Conservation (phyloP, 2,329 filamentous ascomycete genomes). For the Botrytis medusae region DNA sequence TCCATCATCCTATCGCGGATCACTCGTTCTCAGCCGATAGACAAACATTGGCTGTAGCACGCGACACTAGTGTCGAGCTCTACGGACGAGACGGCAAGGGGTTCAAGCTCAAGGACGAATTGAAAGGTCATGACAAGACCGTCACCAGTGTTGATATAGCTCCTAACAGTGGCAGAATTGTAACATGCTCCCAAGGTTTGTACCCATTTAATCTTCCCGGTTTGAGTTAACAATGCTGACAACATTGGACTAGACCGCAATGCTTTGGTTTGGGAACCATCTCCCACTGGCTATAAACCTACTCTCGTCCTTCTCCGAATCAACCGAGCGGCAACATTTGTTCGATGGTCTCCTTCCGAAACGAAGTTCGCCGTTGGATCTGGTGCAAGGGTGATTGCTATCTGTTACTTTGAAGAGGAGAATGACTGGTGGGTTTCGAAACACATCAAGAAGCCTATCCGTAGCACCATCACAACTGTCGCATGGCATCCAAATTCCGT, state of each 20-base stretch:
- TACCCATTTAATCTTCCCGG: constrained; percentile 2
- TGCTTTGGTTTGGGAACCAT: constrained; percentile 95
- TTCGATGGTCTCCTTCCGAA: constrained; percentile 95
- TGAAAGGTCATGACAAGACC: constrained; percentile 95
- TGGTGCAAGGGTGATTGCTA: constrained; percentile 88
- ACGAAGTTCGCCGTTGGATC: constrained; percentile 97
- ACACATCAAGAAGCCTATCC: constrained; percentile 98
- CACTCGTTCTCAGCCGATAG: constrained; percentile 97
- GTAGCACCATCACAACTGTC: constrained; percentile 92
- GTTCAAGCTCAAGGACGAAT: constrained; percentile 84
- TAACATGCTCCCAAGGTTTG: constrained; percentile 92
- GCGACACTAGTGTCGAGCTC: constrained; percentile 86
- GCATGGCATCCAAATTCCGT: constrained; percentile 98
- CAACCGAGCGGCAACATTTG: constrained; percentile 93
- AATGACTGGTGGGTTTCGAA: constrained; percentile 99
- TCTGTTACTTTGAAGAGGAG: constrained; percentile 99
- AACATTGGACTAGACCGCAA: constrained; percentile 70
- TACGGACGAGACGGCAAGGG: constrained; percentile 71
- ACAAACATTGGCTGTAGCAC: constrained; percentile 82
- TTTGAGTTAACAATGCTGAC: not conserved
- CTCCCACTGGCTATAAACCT: constrained; percentile 90
- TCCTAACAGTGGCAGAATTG: constrained; percentile 84
- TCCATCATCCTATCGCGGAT: constrained; percentile 94
- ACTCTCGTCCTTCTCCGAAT: constrained; percentile 96
- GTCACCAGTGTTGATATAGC: constrained; percentile 97